Evolutionary conservation across 306 rosid genomes (phyloP).

Genomic region (Gleditsia sinensis): DNA sequence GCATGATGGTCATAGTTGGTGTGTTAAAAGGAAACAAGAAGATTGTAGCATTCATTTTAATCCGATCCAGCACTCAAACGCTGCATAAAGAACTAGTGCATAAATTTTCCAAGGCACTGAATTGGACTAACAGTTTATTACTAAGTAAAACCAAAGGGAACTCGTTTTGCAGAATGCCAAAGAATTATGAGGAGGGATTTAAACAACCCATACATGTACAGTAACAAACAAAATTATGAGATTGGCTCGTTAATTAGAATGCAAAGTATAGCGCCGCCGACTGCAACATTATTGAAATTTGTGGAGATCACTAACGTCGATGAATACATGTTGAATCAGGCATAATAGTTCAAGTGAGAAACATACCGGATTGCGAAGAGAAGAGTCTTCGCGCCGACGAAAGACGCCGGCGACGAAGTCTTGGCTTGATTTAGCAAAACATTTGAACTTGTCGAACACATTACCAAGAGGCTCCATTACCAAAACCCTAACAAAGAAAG

Average conservation of each 20-base stretch:
- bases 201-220: no score
- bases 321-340: not conserved
- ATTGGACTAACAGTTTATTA: not conserved
- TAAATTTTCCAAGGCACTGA: conserved; percentile 3
- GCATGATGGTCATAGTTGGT: not conserved
- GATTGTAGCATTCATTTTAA: not conserved
- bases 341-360: not conserved
- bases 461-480: conserved; percentile 59
- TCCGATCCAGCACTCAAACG: not conserved
- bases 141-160: not conserved
- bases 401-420: conserved; percentile 50
- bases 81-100: no score
- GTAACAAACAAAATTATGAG: not conserved
- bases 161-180: no score
- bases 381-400: conserved; percentile 38
- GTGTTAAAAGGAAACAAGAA: not conserved
- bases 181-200: no score
- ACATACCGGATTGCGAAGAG: conserved; percentile 69
- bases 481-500: conserved; percentile 2
- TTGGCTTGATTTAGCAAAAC: conserved; percentile 57
- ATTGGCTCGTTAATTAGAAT: not conserved
- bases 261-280: not conserved
- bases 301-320: no score
- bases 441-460: conserved; percentile 50
- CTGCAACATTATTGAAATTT: not conserved